Conservation (phyloP, 306 rosid genomes). For the Acmispon strigosus region DNA sequence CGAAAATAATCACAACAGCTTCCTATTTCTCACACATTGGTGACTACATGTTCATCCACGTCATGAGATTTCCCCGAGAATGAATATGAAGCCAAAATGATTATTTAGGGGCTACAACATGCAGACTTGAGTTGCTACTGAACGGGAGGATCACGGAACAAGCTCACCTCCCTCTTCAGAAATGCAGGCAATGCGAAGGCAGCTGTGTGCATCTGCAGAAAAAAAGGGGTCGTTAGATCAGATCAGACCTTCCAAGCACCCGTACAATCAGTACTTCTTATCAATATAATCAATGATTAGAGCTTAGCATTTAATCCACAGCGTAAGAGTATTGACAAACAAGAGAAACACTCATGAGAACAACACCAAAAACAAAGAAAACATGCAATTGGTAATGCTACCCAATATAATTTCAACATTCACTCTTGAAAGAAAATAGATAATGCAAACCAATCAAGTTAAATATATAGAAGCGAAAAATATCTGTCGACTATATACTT, state of each 20-base stretch:
- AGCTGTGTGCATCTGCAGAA: conserved; percentile 73
- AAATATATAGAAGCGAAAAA: background rate
- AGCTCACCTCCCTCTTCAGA: conserved; percentile 62
- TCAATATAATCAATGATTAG: background rate
- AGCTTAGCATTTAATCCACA: background rate
- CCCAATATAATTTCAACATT: background rate
- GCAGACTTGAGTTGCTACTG: background rate
- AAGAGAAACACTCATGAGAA: background rate
- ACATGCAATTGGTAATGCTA: background rate
- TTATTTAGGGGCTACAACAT: background rate
- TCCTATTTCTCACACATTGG: conserved; percentile 7
- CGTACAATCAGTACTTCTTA: background rate
- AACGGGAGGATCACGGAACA: conserved; percentile 13
- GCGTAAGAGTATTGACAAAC: background rate
- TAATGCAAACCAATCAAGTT: background rate
- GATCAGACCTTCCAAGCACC: background rate
- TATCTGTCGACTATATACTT: background rate
- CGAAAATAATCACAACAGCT: conserved; percentile 15
- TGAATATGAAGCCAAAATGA: background rate
- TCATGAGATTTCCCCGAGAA: background rate
- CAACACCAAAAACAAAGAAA: background rate
- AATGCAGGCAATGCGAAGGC: conserved; percentile 84
- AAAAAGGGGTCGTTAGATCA: background rate
- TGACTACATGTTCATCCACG: background rate
- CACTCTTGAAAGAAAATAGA: background rate